Evolutionary conservation across 768 basidiomycete species (phyloP).

Genomic region (Xerocomellus intermedius): DNA sequence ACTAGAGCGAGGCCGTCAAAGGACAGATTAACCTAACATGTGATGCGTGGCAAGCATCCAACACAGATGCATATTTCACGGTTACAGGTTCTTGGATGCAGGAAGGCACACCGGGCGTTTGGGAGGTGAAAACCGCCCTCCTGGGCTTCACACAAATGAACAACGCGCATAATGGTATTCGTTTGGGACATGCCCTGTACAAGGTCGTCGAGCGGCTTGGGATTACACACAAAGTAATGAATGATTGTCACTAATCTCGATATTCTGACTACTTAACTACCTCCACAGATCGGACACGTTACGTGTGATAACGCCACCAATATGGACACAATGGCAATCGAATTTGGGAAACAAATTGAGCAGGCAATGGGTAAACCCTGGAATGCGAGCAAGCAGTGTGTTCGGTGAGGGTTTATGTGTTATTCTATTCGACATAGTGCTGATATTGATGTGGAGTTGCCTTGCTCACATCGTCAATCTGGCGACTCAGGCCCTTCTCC

Average conservation of each 20-base stretch:
- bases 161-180: slow-evolving; percentile 36
- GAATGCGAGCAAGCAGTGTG: background rate
- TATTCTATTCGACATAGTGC: too few relatives aligned
- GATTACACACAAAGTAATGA: slow-evolving; percentile 31
- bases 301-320: slow-evolving; percentile 25
- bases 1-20: background rate
- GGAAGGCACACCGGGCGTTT: background rate
- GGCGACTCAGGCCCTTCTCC: background rate
- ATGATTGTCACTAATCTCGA: background rate
- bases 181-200: slow-evolving; percentile 39
- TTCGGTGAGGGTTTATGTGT: background rate
- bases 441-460: background rate
- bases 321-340: slow-evolving; percentile 35
- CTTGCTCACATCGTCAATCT: slow-evolving; percentile 1
- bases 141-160: slow-evolving; percentile 40
- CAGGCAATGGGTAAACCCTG: background rate
- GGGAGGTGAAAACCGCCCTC: slow-evolving; percentile 19
- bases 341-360: slow-evolving; percentile 20
- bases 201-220: slow-evolving; percentile 29
- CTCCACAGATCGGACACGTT: slow-evolving; percentile 7
- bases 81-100: background rate
- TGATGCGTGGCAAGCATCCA: slow-evolving; percentile 6
- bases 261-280: background rate
- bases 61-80: background rate
- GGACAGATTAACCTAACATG: slow-evolving; percentile 2